These are phyloP conservation scores for Penicillium sp. DNA, from an alignment of 2,329 filamentous ascomycete genomes.

Conservation along the genomic window DNA sequence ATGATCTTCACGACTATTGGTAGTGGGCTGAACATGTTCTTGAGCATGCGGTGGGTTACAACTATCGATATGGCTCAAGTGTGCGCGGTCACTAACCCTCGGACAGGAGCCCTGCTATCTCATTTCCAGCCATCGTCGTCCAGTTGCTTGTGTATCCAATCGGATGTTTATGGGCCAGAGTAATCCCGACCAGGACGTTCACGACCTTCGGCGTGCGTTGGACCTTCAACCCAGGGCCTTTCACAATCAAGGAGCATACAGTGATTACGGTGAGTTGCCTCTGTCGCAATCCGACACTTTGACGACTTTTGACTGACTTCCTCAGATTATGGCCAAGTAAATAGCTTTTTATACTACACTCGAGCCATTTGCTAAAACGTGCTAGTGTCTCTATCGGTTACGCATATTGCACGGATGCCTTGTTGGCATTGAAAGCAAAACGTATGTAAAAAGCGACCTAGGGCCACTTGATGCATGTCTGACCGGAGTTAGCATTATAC, in stretches of 20 bases:
- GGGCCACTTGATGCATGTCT: no score
- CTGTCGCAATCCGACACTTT: conserved; percentile 25
- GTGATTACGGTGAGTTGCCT: conserved; percentile 46
- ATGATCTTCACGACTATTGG: conserved; percentile 55
- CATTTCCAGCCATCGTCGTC: conserved; percentile 57
- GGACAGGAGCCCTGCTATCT: conserved; percentile 47
- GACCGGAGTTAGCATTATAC: no score
- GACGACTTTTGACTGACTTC: background rate
- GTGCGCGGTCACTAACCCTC: no score
- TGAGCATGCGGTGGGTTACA: conserved; percentile 48
- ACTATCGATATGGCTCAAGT: no score
- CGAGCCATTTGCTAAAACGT: conserved; percentile 49
- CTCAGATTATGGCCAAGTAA: conserved; percentile 21
- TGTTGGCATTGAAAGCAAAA: conserved; percentile 20
- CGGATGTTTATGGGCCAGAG: conserved; percentile 33
- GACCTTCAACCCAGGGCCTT: conserved; percentile 45
- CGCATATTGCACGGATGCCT: conserved; percentile 11
- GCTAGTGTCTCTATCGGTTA: conserved; percentile 29
- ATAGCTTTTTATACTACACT: no score
- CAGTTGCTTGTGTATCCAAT: conserved; percentile 58
- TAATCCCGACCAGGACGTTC: conserved; percentile 29
- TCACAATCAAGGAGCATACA: conserved; percentile 50
- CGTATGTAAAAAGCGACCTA: conserved; percentile 15
- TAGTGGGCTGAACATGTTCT: conserved; percentile 58
- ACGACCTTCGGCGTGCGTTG: conserved; percentile 17